These are phyloP conservation scores for Exophiala xenobiotica DNA, from an alignment of 2,329 filamentous ascomycete species.

Conservation along the genomic window DNA sequence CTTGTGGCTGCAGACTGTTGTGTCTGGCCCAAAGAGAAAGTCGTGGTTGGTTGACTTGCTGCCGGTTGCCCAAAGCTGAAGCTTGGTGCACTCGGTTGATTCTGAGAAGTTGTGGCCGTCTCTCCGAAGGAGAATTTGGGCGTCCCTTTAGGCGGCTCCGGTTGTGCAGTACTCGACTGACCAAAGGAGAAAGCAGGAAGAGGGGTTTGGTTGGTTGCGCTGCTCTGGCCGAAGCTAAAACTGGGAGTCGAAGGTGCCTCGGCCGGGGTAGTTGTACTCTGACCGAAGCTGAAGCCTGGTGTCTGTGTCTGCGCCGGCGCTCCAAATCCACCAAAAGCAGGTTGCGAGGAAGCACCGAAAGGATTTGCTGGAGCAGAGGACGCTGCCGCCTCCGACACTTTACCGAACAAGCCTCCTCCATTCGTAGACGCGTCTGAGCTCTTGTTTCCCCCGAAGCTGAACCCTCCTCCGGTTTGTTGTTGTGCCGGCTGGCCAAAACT, in stretches of 20 bases:
- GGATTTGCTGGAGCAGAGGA: slow-evolving; percentile 12
- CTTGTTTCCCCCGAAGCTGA: slow-evolving; percentile 15
- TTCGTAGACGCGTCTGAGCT: slow-evolving; percentile 8
- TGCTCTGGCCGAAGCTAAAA: slow-evolving; percentile 21
- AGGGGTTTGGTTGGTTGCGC: slow-evolving; percentile 13
- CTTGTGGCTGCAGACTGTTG: neutral
- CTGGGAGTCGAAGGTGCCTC: neutral
- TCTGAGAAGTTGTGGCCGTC: slow-evolving; percentile 3
- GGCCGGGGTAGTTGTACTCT: slow-evolving; percentile 6
- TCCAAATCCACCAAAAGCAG: slow-evolving; percentile 23
- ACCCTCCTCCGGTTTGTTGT: slow-evolving; percentile 12
- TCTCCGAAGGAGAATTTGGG: slow-evolving; percentile 19
- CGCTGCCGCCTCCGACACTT: slow-evolving; percentile 8
- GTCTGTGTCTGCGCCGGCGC: slow-evolving; percentile 11
- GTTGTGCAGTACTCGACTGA: slow-evolving; percentile 1
- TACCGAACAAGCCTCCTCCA: slow-evolving; percentile 17
- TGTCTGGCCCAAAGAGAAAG: slow-evolving; percentile 16
- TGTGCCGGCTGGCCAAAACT: slow-evolving; percentile 25
- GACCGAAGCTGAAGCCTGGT: slow-evolving; percentile 19
- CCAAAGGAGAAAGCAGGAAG: slow-evolving; percentile 15
- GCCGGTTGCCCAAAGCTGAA: slow-evolving; percentile 6
- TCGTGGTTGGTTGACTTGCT: slow-evolving; percentile 6
- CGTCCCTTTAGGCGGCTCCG: slow-evolving; percentile 9
- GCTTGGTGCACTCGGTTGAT: slow-evolving; percentile 3
- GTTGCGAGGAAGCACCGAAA: slow-evolving; percentile 21